Percentiles rank a stretch among this genome's conserved stretches.
phyloP scores from a whole-genome alignment of 2,329 filamentous ascomycete species.

The Hypoxylon sp. region DNA sequence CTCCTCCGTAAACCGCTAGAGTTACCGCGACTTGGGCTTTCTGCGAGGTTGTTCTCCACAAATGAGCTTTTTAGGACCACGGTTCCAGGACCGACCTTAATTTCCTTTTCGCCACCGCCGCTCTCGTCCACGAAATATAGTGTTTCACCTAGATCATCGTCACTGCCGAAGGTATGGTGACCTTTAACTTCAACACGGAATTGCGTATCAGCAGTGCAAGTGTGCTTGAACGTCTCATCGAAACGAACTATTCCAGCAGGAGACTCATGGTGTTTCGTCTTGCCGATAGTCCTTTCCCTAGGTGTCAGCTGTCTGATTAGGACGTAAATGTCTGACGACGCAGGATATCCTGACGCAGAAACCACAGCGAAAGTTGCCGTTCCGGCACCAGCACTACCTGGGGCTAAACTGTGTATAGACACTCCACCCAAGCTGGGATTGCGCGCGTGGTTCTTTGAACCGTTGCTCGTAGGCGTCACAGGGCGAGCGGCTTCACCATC shows the following conservation, averaged over 20 bases:
- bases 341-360: constrained; percentile 82
- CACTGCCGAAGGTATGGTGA: constrained; percentile 86
- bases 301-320: constrained; percentile 75
- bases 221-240: constrained; percentile 83
- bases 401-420: constrained; percentile 75
- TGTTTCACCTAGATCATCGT: constrained; percentile 86
- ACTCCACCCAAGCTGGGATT: constrained; percentile 74
- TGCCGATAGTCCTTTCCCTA: constrained; percentile 85
- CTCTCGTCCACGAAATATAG: constrained; percentile 93
- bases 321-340: constrained; percentile 84
- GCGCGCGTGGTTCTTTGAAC: constrained; percentile 60
- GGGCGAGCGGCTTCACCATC: constrained; percentile 55
- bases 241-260: constrained; percentile 74
- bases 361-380: constrained; percentile 85
- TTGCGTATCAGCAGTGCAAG: constrained; percentile 83
- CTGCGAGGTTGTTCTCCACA: constrained; percentile 60
- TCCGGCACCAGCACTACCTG: constrained; percentile 74
- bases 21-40: constrained; percentile 45
- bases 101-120: constrained; percentile 77
- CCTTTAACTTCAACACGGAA: constrained; percentile 91
- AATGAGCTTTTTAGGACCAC: constrained; percentile 84
- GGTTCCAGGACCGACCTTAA: constrained; percentile 79
- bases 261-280: constrained; percentile 91
- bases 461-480: constrained; percentile 54
- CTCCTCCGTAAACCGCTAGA: constrained; percentile 47